phyloP scores from a whole-genome alignment of 2,329 filamentous ascomycete genomes.

The Verticillium isaacii region DNA sequence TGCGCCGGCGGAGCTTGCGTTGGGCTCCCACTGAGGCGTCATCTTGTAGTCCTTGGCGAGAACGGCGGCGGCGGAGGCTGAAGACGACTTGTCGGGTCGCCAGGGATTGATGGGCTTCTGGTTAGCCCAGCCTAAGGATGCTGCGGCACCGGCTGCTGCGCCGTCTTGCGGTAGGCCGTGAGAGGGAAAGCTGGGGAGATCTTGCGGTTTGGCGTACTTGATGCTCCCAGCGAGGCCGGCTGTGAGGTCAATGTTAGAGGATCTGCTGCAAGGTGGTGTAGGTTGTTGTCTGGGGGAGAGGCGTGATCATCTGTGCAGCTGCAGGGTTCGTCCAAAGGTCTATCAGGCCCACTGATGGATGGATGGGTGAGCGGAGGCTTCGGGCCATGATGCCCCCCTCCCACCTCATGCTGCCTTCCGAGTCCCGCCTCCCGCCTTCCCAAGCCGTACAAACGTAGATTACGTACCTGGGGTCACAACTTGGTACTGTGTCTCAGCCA shows the following conservation, averaged over 20 bases:
- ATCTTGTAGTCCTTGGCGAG: conserved; percentile 38
- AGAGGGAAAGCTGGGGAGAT: conserved; percentile 71
- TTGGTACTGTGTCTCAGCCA: conserved; percentile 4
- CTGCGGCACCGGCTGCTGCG: conserved; percentile 69
- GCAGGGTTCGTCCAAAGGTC: neutral
- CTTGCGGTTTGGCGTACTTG: conserved; percentile 67
- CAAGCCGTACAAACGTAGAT: conserved; percentile 2
- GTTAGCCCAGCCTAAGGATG: conserved; percentile 67
- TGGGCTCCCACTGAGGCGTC: conserved; percentile 54
- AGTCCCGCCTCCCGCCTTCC: neutral
- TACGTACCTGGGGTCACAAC: conserved; percentile 11
- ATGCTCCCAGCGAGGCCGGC: conserved; percentile 37
- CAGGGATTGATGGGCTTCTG: conserved; percentile 61
- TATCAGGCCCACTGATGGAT: neutral
- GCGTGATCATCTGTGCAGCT: neutral
- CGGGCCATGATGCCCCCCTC: neutral
- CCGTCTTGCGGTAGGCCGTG: conserved; percentile 51
- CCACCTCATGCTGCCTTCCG: neutral
- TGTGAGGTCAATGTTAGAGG: neutral
- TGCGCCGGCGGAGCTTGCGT: conserved; percentile 57
- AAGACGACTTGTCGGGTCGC: conserved; percentile 56
- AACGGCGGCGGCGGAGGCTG: conserved; percentile 40
- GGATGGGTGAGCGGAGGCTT: neutral
- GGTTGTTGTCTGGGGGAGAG: neutral
- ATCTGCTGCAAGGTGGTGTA: neutral